These are phyloP conservation scores for Blastobotrys apis DNA, from an alignment of 1,139 yeast species.

Conservation along the genomic window DNA sequence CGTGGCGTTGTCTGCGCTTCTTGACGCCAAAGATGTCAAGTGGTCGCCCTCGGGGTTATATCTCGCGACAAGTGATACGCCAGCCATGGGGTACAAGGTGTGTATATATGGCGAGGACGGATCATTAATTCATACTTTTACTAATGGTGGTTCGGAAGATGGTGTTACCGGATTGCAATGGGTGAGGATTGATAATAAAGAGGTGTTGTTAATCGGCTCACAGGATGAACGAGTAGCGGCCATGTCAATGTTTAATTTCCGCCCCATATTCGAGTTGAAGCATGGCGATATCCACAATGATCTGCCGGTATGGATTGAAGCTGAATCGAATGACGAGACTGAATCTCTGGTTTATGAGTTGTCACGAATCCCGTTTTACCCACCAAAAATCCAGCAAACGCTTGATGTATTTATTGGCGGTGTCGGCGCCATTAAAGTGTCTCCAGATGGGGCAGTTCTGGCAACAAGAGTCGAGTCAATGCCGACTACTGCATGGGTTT, in stretches of 20 bases:
- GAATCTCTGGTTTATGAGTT: constrained; percentile 11
- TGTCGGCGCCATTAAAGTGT: constrained; percentile 15
- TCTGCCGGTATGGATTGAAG: constrained; percentile 25
- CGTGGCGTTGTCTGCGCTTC: constrained; percentile 19
- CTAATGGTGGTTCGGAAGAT: background rate
- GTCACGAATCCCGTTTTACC: constrained; percentile 15
- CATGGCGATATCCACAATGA: constrained; percentile 20
- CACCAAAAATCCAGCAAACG: constrained; percentile 4
- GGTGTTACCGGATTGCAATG: constrained; percentile 4
- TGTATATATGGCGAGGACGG: constrained; percentile 24
- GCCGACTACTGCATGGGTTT: constrained; percentile 26
- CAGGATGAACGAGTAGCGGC: constrained; percentile 21
- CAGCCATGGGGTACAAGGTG: constrained; percentile 27
- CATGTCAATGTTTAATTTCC: constrained; percentile 19
- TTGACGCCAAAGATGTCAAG: constrained; percentile 23
- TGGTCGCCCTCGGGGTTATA: constrained; percentile 26
- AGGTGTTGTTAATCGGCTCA: constrained; percentile 25
- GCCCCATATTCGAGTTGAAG: constrained; percentile 19
- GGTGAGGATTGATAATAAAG: constrained; percentile 16
- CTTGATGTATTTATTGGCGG: constrained; percentile 4
- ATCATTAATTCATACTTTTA: constrained; percentile 13
- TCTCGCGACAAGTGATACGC: constrained; percentile 28
- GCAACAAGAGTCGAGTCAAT: constrained; percentile 20
- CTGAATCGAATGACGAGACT: constrained; percentile 11
- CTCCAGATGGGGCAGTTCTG: constrained; percentile 16